These are phyloP conservation scores for Ustilago loliicola DNA, from an alignment of 1,284 basidiomycete genomes.

Conservation along the genomic window DNA sequence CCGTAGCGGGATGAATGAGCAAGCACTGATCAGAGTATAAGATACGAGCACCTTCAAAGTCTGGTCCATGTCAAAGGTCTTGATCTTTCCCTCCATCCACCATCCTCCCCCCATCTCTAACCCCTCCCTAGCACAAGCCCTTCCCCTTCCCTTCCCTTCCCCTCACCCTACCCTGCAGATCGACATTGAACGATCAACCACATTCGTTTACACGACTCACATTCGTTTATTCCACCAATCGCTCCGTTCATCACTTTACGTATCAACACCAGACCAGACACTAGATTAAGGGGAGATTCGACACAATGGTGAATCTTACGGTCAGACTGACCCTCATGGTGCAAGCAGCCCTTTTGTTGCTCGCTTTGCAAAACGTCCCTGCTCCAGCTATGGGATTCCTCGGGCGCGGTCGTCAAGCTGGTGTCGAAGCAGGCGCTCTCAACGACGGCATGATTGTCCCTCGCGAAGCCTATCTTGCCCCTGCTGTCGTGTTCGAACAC, in stretches of 20 bases:
- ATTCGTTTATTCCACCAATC: constrained; percentile 16
- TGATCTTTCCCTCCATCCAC: constrained; percentile 19
- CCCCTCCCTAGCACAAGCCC: not conserved
- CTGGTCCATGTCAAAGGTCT: not conserved
- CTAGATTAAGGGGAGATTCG: not conserved
- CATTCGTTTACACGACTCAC: constrained; percentile 21
- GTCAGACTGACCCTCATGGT: constrained; percentile 34
- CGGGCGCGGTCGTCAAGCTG: constrained; percentile 14
- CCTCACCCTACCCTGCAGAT: not conserved
- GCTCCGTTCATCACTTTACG: not conserved
- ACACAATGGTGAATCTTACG: constrained; percentile 32
- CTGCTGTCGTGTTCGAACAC: constrained; percentile 21
- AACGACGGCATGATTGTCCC: constrained; percentile 12
- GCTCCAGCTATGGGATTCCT: constrained; percentile 28
- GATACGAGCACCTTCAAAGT: constrained; percentile 2
- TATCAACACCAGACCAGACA: not conserved
- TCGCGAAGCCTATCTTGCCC: constrained; percentile 4
- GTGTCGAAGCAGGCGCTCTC: not conserved
- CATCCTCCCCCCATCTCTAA: constrained; percentile 5
- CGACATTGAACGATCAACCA: constrained; percentile 12
- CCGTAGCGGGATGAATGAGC: not conserved
- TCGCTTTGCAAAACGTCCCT: constrained; percentile 29
- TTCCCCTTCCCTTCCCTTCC: constrained; percentile 1
- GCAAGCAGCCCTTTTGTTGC: constrained; percentile 38
- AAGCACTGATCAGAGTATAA: constrained; percentile 26